Base-by-base conservation (phyloP, 2,329 filamentous ascomycete genomes). In the Xylariaceae sp. region DNA sequence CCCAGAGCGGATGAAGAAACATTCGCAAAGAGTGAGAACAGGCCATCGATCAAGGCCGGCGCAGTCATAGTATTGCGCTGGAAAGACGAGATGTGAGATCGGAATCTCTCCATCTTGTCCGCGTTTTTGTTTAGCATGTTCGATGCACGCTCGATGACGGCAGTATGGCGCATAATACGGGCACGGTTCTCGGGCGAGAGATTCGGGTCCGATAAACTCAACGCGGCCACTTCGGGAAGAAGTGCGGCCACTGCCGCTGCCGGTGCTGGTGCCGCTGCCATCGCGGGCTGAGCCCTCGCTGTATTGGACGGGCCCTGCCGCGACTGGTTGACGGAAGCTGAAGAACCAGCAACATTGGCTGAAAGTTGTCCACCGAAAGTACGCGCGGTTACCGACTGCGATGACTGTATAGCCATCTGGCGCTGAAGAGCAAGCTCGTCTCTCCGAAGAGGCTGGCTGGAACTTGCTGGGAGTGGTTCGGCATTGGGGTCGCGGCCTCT, bases 381-480 rank as follows among this genome's bases (percentile, higher is more conserved):
- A 49, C 92, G 84, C 50, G 84, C 87, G 0, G 89, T 85, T 0
- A 90, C 82, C 0, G 91, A 90, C 70, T 95, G 91, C 0, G 91
- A 88, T 53, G 87, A 92, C 67, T 96, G 92, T 53, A 97, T 91
- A 47, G 92, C 92, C 80, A 96, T 86, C 69, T 96, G 91, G 54
- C 94, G 82, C 70, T 97, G 93, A 72, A 91, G 96, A 2, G 94
- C 93, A 56, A 96, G 77, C 74, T 97, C 91, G 64, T 95, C 94
- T 70, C 94, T 81, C 53, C 89, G 84, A 70, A 97, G 73, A 1
- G 91, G 87, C 65, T 94, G 90, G 1, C 89, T 88, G 57, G 89
- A 90, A 37, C 88, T 89, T 4, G 83, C 78, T 3, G 91, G 89
- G 23, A 93, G 75, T 17, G 89, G 81, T 65, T 97, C 92, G 0